phyloP scores from a whole-genome alignment of 192 early-diverging fungal genomes.

The Backusella morwellensis region DNA sequence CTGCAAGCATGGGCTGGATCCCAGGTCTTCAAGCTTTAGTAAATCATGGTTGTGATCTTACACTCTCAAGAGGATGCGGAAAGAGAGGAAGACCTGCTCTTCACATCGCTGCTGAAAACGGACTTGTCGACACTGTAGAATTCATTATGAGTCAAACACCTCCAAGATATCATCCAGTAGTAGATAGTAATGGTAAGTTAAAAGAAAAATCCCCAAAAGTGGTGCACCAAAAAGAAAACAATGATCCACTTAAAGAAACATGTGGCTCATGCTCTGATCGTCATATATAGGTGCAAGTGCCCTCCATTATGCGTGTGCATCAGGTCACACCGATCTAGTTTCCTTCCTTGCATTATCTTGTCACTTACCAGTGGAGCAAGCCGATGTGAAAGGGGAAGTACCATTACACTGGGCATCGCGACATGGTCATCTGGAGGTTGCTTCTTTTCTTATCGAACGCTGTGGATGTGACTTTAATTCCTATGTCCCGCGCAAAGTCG shows the following conservation, averaged over 20 bases:
- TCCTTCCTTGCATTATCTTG: conserved; percentile 18
- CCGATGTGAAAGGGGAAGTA: conserved; percentile 27
- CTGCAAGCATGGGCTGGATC: conserved; percentile 33
- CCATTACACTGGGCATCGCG: conserved; percentile 37
- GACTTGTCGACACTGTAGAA: conserved; percentile 11
- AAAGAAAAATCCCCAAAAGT: background rate
- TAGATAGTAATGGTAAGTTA: conserved; percentile 20
- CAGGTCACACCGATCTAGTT: conserved; percentile 26
- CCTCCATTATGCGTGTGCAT: conserved; percentile 32
- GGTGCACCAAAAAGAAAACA: background rate
- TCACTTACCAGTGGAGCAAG: conserved; percentile 15
- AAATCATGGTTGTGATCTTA: conserved; percentile 28
- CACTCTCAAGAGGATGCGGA: conserved; percentile 19
- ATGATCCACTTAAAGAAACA: background rate
- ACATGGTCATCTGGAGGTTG: conserved; percentile 30
- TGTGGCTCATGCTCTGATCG: background rate
- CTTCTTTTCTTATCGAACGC: conserved; percentile 22
- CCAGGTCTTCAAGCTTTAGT: conserved; percentile 32
- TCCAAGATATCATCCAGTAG: background rate
- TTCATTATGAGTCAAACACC: conserved; percentile 18
- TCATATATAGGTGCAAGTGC: conserved; percentile 28
- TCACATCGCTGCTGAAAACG: conserved; percentile 29
- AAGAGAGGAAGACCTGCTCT: conserved; percentile 23
- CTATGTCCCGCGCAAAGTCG: conserved; percentile 27
- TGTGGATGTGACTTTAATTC: conserved; percentile 32